These are phyloP conservation scores for Cladophialophora immunda DNA, from an alignment of 2,329 filamentous ascomycete species.

Conservation along the genomic window DNA sequence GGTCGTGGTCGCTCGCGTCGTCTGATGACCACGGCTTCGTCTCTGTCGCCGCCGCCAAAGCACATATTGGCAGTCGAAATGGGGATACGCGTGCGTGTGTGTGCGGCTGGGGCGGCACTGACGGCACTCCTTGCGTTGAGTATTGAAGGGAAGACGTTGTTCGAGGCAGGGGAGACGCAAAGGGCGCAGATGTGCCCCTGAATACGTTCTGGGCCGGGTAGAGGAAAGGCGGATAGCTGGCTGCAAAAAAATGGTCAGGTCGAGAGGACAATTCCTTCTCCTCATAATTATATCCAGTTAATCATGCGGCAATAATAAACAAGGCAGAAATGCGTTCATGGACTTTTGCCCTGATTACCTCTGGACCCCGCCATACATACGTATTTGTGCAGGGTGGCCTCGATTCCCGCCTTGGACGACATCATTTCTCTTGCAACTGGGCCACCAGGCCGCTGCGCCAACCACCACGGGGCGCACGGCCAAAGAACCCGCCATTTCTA, in stretches of 20 bases:
- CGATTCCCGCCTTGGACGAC: conserved; percentile 27
- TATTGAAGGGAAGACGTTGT: not conserved
- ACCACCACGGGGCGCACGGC: not conserved
- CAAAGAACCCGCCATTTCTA: not conserved
- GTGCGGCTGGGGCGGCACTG: not conserved
- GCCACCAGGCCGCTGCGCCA: conserved; percentile 5
- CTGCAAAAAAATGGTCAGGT: not conserved
- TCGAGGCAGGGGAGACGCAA: not conserved
- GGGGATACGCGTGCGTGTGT: not conserved
- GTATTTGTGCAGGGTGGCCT: not conserved
- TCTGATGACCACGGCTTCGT: conserved; percentile 35
- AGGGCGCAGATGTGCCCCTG: not conserved
- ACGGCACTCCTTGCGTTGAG: not conserved
- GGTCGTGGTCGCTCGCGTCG: conserved; percentile 32
- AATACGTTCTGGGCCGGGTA: not conserved
- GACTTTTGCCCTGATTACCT: conserved; percentile 20
- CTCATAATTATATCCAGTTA: not conserved
- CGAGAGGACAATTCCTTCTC: not conserved
- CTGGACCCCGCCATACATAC: not conserved
- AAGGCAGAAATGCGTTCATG: conserved; percentile 13
- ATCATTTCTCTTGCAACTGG: conserved; percentile 28
- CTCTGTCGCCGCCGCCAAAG: conserved; percentile 33
- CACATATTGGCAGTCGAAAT: conserved; percentile 31
- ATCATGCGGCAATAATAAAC: not conserved
- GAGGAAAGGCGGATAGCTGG: not conserved